A percentile compares a stretch with the other conserved stretches of the same genome.
phyloP scores from a whole-genome alignment of 495 filamentous ascomycete genomes.

The Apodospora peruviana region DNA sequence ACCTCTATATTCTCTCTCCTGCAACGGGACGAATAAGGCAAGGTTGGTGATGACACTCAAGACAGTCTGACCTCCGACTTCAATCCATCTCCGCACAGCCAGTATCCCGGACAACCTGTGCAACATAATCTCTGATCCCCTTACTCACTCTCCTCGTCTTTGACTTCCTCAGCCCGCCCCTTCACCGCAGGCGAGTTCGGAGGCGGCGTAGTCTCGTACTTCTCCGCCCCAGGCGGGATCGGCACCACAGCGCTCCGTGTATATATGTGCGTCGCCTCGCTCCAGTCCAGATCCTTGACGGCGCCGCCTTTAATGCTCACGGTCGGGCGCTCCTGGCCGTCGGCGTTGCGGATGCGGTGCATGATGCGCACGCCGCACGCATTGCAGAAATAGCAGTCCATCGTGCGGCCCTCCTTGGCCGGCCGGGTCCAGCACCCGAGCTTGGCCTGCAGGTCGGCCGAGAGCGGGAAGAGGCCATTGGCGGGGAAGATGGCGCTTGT shows the following conservation, averaged over 20 bases:
- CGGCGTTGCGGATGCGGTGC: slow-evolving; percentile 37
- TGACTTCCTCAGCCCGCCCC: slow-evolving; percentile 1
- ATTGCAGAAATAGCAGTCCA: slow-evolving; percentile 51
- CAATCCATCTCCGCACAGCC: no score
- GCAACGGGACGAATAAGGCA: no score
- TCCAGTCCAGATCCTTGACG: slow-evolving; percentile 37
- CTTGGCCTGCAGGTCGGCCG: slow-evolving; percentile 22
- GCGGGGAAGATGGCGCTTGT: slow-evolving; percentile 44
- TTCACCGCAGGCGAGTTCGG: no score
- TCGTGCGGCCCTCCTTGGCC: slow-evolving; percentile 32
- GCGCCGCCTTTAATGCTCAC: slow-evolving; percentile 48
- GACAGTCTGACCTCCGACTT: no score
- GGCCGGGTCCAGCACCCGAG: slow-evolving; percentile 34
- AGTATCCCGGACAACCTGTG: no score
- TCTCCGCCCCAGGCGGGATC: slow-evolving; percentile 47
- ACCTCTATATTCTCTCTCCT: no score
- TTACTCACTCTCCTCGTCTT: not conserved
- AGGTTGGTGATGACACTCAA: no score
- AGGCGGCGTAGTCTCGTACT: slow-evolving; percentile 29
- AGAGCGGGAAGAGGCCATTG: slow-evolving; percentile 44
- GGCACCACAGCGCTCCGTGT: slow-evolving; percentile 38
- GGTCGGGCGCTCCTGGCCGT: slow-evolving; percentile 26
- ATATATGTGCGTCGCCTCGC: slow-evolving; percentile 36
- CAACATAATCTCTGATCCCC: not conserved
- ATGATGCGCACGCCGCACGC: slow-evolving; percentile 45